Evolutionary conservation across 139 green algal species (phyloP).

Genomic region (Chlorella sorokiniana): DNA sequence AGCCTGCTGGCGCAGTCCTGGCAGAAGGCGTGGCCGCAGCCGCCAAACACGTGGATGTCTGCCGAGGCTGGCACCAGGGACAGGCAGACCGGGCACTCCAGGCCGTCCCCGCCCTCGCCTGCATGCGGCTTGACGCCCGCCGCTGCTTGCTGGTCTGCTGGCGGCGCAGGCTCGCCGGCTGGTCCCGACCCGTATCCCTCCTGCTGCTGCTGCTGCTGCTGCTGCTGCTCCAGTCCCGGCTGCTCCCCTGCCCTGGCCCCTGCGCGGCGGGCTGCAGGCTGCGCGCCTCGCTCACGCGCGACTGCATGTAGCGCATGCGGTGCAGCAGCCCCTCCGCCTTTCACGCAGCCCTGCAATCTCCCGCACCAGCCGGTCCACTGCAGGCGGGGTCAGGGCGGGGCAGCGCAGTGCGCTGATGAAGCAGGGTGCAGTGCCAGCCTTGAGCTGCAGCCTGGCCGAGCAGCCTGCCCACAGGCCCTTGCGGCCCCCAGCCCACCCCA

Average conservation of each 20-base stretch:
- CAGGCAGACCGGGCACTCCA: slow-evolving; percentile 50
- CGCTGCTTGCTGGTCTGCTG: not conserved
- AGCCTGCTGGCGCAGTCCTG: slow-evolving; percentile 46
- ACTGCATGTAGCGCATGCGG: slow-evolving; percentile 32
- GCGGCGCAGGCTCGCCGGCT: not conserved
- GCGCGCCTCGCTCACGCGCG: slow-evolving; percentile 20
- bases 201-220: slow-evolving; percentile 15
- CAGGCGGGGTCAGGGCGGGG: not conserved
- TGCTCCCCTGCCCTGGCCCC: not conserved
- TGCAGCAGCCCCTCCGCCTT: slow-evolving; percentile 19
- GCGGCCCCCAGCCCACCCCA: not conserved
- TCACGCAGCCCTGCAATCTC: slow-evolving; percentile 8
- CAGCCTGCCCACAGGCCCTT: not conserved
- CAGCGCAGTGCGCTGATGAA: not conserved
- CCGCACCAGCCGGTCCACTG: not conserved
- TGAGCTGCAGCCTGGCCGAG: not conserved
- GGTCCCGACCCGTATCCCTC: not conserved
- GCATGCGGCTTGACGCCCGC: not conserved
- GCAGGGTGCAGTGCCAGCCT: not conserved
- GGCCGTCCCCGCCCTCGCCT: not conserved
- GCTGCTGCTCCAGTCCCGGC: not conserved
- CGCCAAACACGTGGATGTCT: slow-evolving; percentile 41
- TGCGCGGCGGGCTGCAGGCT: not conserved
- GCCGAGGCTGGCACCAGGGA: not conserved
- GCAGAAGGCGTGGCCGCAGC: slow-evolving; percentile 67